Evolutionary conservation across 805 yeast species (phyloP).

Genomic region (Nakazawaea holstii): DNA sequence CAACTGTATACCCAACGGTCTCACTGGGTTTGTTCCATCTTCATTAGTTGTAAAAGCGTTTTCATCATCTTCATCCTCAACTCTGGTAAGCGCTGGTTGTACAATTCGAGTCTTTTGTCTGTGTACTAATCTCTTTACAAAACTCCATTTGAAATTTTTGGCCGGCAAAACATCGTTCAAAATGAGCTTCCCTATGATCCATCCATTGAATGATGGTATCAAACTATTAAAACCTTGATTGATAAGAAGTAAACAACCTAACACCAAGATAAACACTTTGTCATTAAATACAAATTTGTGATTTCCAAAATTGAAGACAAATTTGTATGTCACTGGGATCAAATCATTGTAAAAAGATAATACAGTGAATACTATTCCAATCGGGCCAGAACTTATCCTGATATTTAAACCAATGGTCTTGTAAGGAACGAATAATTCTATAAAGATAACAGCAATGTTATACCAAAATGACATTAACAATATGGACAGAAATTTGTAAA

Average conservation of each 20-base stretch:
- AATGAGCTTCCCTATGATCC: conserved; percentile 37
- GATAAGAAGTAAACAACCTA: conserved; percentile 30
- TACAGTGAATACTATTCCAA: conserved; percentile 32
- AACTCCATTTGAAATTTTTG: conserved; percentile 16
- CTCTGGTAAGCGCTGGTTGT: not conserved
- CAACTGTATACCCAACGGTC: conserved; percentile 57
- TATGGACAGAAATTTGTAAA: conserved; percentile 45
- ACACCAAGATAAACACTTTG: conserved; percentile 25
- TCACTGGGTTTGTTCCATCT: conserved; percentile 44
- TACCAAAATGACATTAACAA: conserved; percentile 40
- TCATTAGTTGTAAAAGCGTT: conserved; percentile 22
- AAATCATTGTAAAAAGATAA: conserved; percentile 33
- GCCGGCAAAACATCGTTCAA: conserved; percentile 41
- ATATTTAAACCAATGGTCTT: conserved; percentile 28
- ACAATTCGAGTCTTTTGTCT: conserved; percentile 3
- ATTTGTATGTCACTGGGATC: conserved; percentile 35
- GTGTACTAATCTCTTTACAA: conserved; percentile 6
- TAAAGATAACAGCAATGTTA: conserved; percentile 35
- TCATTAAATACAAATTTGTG: conserved; percentile 25
- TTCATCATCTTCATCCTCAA: conserved; percentile 11
- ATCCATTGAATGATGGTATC: conserved; percentile 33
- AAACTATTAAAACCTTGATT: conserved; percentile 38
- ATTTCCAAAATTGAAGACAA: conserved; percentile 28
- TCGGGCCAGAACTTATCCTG: conserved; percentile 40
- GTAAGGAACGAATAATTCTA: conserved; percentile 26